Percentiles rank a stretch among this genome's conserved stretches.
These are phyloP conservation scores for Purshia tridentata DNA, from an alignment of 306 rosid genomes.

Conservation along the genomic window DNA sequence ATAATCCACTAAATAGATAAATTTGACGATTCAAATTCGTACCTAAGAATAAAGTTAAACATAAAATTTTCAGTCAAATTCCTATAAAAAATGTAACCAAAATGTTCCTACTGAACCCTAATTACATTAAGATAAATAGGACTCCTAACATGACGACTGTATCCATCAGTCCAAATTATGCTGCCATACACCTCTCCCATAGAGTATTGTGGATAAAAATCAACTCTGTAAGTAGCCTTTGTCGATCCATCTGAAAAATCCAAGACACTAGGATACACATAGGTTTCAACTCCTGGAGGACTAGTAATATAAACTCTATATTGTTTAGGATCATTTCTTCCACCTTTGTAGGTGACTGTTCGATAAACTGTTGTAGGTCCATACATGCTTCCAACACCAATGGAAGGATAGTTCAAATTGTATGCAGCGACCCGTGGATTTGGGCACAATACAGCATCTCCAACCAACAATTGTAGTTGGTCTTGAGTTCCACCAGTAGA, in stretches of 20 bases:
- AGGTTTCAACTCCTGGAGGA: slow-evolving; percentile 1
- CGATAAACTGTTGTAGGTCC: background rate
- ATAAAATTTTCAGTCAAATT: too few relatives aligned
- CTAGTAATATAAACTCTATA: background rate
- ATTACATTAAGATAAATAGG: background rate
- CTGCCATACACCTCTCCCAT: background rate
- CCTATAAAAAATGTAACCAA: too few relatives aligned
- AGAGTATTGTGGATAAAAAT: background rate
- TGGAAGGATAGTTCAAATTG: slow-evolving; percentile 18
- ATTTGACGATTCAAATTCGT: too few relatives aligned
- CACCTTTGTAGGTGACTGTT: slow-evolving; percentile 5
- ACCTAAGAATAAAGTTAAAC: too few relatives aligned
- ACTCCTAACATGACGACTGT: background rate
- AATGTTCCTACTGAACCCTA: too few relatives aligned
- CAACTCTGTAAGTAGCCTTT: background rate
- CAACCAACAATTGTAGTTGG: background rate
- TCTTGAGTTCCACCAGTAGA: background rate
- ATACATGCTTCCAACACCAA: slow-evolving; percentile 6
- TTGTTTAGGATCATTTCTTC: background rate
- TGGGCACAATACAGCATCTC: background rate
- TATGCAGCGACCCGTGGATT: background rate
- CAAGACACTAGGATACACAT: slow-evolving; percentile 5
- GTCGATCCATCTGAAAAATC: slow-evolving; percentile 4
- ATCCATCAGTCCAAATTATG: slow-evolving; percentile 8
- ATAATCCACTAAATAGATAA: too few relatives aligned